Evolutionary conservation across 2,329 filamentous ascomycete genomes (phyloP).

Genomic region (Ceratocystiopsis sp.): DNA sequence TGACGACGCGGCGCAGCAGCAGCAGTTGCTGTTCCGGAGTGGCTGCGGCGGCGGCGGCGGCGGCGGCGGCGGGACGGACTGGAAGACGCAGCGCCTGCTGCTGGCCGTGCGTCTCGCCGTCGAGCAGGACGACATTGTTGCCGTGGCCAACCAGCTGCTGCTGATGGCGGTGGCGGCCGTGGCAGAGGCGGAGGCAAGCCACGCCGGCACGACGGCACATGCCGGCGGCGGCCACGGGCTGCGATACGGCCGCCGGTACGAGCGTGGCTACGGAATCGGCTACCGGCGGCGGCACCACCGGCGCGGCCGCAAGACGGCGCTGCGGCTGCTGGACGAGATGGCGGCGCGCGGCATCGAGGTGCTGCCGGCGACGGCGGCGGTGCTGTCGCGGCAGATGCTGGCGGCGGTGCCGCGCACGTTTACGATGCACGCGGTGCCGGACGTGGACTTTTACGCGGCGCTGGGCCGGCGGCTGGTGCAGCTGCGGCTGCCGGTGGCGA

Average conservation of each 20-base stretch:
- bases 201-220: too few species aligned
- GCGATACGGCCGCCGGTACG: too few species aligned
- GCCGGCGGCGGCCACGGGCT: too few species aligned
- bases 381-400: conserved; percentile 15
- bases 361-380: conserved; percentile 10
- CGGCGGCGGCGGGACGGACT: conserved; percentile 20
- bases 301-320: conserved; percentile 11
- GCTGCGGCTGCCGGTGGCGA: conserved; percentile 22
- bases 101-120: conserved; percentile 23
- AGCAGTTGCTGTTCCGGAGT: conserved; percentile 18
- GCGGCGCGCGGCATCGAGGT: conserved; percentile 17
- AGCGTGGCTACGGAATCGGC: too few species aligned
- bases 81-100: conserved; percentile 26
- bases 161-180: conserved; percentile 12
- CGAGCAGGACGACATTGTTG: conserved; percentile 14
- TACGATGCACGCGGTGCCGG: conserved; percentile 7
- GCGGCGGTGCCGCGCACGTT: conserved; percentile 13
- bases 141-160: conserved; percentile 19
- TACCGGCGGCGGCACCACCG: too few species aligned
- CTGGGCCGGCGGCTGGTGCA: conserved; percentile 20
- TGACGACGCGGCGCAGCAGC: conserved; percentile 25
- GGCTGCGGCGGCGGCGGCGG: too few species aligned
- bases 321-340: conserved; percentile 23
- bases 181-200: too few species aligned
- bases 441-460: conserved; percentile 16